phyloP scores from a whole-genome alignment of 1,284 basidiomycete species.

The Mrakiaceae sp. region DNA sequence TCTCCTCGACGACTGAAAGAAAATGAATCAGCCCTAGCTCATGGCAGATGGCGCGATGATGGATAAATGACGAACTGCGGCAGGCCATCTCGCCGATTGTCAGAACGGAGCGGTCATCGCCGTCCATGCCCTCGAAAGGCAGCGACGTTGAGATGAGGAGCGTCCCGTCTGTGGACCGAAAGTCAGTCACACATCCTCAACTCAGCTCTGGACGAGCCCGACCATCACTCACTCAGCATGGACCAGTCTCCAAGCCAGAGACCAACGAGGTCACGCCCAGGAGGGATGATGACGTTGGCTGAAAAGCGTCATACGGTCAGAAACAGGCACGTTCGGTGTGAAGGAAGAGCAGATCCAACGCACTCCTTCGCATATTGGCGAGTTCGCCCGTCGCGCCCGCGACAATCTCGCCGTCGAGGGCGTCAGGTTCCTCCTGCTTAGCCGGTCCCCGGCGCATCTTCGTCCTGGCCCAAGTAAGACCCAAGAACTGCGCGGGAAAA shows the following conservation, averaged over 20 bases:
- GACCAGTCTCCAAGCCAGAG: conserved; percentile 37
- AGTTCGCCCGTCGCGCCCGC: conserved; percentile 26
- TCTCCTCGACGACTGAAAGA: conserved; percentile 26
- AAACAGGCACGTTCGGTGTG: no score
- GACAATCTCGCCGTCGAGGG: not conserved
- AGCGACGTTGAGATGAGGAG: conserved; percentile 34
- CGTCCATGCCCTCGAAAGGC: conserved; percentile 36
- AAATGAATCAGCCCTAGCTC: not conserved
- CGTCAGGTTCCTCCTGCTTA: no score
- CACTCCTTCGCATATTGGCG: conserved; percentile 30
- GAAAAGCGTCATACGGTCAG: not conserved
- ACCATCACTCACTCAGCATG: conserved; percentile 25
- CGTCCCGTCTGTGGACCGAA: conserved; percentile 26
- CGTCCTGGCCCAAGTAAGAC: conserved; percentile 29
- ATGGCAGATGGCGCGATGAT: not conserved
- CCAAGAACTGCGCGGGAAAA: conserved; percentile 1
- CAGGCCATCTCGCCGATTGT: conserved; percentile 33
- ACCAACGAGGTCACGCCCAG: conserved; percentile 32
- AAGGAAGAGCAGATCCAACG: conserved; percentile 15
- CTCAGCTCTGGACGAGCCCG: not conserved
- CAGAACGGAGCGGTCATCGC: conserved; percentile 30
- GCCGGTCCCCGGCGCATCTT: not conserved
- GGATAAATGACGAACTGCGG: not conserved
- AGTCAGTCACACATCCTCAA: not conserved
- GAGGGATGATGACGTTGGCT: conserved; percentile 29